Conservation (phyloP, 441 rosid genomes). For the Adansonia grandidieri region DNA sequence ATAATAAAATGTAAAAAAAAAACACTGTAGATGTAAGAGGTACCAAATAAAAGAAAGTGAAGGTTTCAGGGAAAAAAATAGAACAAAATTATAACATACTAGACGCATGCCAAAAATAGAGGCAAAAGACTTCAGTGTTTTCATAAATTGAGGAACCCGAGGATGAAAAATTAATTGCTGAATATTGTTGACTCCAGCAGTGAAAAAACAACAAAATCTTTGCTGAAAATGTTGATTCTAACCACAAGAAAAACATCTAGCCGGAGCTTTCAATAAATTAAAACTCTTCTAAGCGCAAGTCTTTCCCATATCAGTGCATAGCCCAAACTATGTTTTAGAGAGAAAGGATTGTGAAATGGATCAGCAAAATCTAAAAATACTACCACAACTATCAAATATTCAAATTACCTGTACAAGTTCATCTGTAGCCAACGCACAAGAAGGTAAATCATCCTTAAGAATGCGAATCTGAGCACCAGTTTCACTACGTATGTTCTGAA, state of each 20-base stretch:
- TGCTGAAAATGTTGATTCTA: not conserved
- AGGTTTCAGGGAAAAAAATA: not conserved
- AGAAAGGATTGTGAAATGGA: not conserved
- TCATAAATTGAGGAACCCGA: not conserved
- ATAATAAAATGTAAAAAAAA: not conserved
- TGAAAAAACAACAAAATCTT: slow-evolving; percentile 7
- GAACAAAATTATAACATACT: not conserved
- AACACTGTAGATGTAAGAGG: not conserved
- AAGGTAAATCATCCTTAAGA: slow-evolving; percentile 84
- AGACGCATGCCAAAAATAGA: not conserved
- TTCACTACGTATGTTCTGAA: slow-evolving; percentile 82
- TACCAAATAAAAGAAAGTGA: not conserved
- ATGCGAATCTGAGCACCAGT: slow-evolving; percentile 94
- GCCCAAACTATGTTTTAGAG: not conserved
- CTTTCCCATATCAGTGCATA: not conserved
- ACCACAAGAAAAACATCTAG: not conserved
- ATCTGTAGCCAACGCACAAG: slow-evolving; percentile 83
- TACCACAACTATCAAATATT: slow-evolving; percentile 3
- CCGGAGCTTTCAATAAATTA: not conserved
- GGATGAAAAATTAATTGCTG: not conserved
- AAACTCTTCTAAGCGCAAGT: not conserved
- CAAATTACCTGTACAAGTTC: slow-evolving; percentile 89
- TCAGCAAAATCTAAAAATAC: slow-evolving; percentile 12
- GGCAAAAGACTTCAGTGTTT: not conserved
- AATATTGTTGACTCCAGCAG: not conserved